Evolutionary conservation across 1,284 basidiomycete species (phyloP).

Genomic region (Sanghuangporus sanghuang): DNA sequence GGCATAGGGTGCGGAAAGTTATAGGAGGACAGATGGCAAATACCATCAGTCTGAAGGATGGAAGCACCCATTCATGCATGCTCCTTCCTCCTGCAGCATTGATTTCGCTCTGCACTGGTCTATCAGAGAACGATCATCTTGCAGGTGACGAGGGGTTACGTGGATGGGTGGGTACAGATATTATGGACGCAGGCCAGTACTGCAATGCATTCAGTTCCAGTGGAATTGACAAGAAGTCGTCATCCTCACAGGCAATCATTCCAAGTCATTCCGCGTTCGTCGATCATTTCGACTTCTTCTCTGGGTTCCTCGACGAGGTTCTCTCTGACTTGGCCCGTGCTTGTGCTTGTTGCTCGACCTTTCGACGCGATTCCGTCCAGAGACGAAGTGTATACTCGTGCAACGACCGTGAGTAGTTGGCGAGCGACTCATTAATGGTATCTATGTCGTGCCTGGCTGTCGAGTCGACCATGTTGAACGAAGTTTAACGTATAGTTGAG

Average conservation of each 20-base stretch:
- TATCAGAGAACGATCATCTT: not conserved
- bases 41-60: not conserved
- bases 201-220: not conserved
- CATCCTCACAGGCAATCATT: not conserved
- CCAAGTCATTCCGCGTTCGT: not conserved
- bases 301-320: slow-evolving; percentile 17
- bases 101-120: not conserved
- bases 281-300: slow-evolving; percentile 10
- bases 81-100: too few relatives aligned
- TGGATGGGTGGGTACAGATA: not conserved
- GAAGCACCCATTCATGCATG: too few relatives aligned
- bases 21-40: not conserved
- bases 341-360: slow-evolving; percentile 48
- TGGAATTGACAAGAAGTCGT: not conserved
- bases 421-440: slow-evolving; percentile 13
- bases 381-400: slow-evolving; percentile 63
- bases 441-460: not conserved
- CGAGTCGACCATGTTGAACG: not conserved
- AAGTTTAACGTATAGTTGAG: not conserved
- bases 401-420: slow-evolving; percentile 51
- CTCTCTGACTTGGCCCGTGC: slow-evolving; percentile 8
- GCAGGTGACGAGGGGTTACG: not conserved
- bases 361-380: slow-evolving; percentile 61
- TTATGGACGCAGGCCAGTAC: not conserved
- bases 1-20: not conserved